Base-by-base conservation (phyloP, 768 basidiomycete genomes). In the Mycena crocata region DNA sequence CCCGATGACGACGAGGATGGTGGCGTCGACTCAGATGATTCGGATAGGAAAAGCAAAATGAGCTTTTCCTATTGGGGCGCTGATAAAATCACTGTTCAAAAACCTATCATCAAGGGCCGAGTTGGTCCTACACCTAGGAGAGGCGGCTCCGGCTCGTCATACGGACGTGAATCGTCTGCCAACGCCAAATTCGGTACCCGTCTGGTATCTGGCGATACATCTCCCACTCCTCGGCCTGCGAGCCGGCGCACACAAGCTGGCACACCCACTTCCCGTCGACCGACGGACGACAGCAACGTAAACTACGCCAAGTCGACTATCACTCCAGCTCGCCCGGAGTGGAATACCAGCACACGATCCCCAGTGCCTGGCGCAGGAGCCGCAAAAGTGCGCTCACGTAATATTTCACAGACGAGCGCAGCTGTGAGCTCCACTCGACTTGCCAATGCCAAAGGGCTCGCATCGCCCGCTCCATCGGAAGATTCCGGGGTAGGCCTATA, bases 21-120 rank as follows among this genome's bases (percentile, higher is more conserved):
- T 21, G 87, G 72, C 21, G 79, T 74, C 24, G 92, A 93, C 31
- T 94, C 93, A 5, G 92, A 93, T 70, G 92, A 94, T 72, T 94
- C 93, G 14, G 93, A 94, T 76, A 88, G 90, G 81, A 93, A 94
- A 82, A 93, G 90, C 83, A 95, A 94, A 78, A 94, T 95, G 94
- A 93, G 92, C 81, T 95, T 95, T 80, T 94, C 93, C 7, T 96
- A 95, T 75, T 95, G 93, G 93, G 93, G 94, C 28, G 94, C 94
- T 34, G 94, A 95, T 81, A 94, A 94, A 79, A 86, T 95, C 72
- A 95, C 94, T 1, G 87, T 95, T 24, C 92, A 94, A 76, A 92
- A 92, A 71, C 92, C 93, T 2, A 77, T 89, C 42, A 76, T 90
- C 72, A 91, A 90, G 74, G 80, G 80, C 65, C 77, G 79, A 52